phyloP scores from a whole-genome alignment of 768 basidiomycete genomes.

The Leccinum arenicola region DNA sequence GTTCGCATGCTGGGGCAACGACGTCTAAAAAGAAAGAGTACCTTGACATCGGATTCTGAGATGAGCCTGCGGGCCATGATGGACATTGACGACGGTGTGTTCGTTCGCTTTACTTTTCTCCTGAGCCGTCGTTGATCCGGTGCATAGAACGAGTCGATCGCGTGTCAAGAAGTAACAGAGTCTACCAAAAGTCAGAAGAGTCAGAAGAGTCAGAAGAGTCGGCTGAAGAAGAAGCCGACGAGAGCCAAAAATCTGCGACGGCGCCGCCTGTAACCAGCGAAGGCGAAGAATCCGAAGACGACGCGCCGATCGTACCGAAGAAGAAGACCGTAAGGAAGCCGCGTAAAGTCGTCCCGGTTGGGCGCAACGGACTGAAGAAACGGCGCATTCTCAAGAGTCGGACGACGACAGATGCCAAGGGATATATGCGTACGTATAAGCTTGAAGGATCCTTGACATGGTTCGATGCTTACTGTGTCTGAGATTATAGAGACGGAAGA shows the following conservation, averaged over 20 bases:
- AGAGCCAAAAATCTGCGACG: constrained; percentile 33
- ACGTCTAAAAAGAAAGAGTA: constrained; percentile 34
- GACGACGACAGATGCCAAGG: constrained; percentile 56
- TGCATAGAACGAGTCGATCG: constrained; percentile 26
- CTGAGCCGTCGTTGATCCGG: constrained; percentile 13
- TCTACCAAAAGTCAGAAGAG: constrained; percentile 4
- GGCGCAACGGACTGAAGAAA: constrained; percentile 77
- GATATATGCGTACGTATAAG: constrained; percentile 61
- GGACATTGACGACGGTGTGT: constrained; percentile 73
- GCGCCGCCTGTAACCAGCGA: constrained; percentile 28
- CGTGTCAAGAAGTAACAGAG: constrained; percentile 16
- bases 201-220: constrained; percentile 27
- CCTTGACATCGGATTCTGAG: constrained; percentile 43
- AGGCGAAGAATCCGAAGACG: constrained; percentile 26
- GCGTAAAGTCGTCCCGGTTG: constrained; percentile 69
- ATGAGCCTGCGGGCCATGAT: constrained; percentile 57
- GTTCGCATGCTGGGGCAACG: constrained; percentile 21
- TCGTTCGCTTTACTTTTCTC: constrained; percentile 18
- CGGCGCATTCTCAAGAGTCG: constrained; percentile 59
- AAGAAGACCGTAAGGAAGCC: constrained; percentile 34
- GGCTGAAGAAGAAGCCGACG: constrained; percentile 23
- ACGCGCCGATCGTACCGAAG: constrained; percentile 34
- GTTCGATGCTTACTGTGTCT: not conserved
- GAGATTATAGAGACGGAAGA: constrained; percentile 61
- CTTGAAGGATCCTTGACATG: not conserved